Evolutionary conservation across 306 rosid genomes (phyloP).

Genomic region (Medicago lupulina): DNA sequence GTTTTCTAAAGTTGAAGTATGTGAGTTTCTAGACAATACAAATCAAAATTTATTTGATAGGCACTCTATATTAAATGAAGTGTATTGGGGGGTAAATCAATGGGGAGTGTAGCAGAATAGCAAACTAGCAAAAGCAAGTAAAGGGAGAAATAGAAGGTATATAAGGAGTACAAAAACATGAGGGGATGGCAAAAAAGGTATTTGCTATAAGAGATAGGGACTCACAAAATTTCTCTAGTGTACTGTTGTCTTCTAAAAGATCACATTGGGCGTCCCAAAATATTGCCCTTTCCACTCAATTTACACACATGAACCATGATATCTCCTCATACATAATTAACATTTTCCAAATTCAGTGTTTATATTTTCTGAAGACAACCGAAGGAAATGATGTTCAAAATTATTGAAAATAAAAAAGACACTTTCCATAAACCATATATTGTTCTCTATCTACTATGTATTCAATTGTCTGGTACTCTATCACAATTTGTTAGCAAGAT

Average conservation of each 20-base stretch:
- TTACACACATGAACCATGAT: background rate
- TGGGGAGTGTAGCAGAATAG: too few relatives aligned
- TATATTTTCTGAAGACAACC: background rate
- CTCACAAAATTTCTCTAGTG: background rate
- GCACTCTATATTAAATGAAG: too few relatives aligned
- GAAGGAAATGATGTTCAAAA: background rate
- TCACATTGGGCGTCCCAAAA: slow-evolving; percentile 5
- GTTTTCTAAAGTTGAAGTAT: slow-evolving; percentile 21
- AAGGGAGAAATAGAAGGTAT: too few relatives aligned
- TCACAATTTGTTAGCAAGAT: background rate
- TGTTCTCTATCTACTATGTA: background rate
- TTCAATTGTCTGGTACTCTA: background rate
- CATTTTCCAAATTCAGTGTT: background rate
- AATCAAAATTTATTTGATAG: slow-evolving; percentile 10
- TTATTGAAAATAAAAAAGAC: background rate
- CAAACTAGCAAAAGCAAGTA: too few relatives aligned
- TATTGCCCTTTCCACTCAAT: background rate
- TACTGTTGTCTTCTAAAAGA: slow-evolving; percentile 5
- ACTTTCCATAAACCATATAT: background rate
- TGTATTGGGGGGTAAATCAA: too few relatives aligned
- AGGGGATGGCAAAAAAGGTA: too few relatives aligned
- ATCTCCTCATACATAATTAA: background rate
- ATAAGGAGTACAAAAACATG: too few relatives aligned
- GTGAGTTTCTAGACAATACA: slow-evolving; percentile 13
- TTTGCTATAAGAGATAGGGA: background rate